Evolutionary conservation across 108 stramenopile genomes (phyloP).

Genomic region (Cylindrotheca fusiformis): DNA sequence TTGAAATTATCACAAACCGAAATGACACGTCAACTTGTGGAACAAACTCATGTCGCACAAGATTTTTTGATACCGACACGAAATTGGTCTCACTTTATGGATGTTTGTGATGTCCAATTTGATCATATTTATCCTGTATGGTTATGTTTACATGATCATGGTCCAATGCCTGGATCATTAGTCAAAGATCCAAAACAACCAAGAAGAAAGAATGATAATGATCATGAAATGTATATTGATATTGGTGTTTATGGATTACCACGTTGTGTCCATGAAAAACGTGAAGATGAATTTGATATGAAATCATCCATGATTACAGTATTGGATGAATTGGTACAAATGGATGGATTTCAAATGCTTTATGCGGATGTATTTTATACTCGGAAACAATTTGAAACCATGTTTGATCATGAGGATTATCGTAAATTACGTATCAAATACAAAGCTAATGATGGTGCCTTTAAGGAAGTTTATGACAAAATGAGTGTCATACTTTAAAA

Average conservation of each 20-base stretch:
- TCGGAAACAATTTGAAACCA: slow-evolving; percentile 46
- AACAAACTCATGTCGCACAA: slow-evolving; percentile 42
- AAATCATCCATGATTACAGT: slow-evolving; percentile 24
- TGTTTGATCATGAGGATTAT: slow-evolving; percentile 57
- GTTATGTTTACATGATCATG: slow-evolving; percentile 41
- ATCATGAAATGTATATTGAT: slow-evolving; percentile 51
- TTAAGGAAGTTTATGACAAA: slow-evolving; percentile 63
- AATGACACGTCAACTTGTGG: slow-evolving; percentile 28
- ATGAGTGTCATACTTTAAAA: slow-evolving; percentile 13
- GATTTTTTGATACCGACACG: slow-evolving; percentile 55
- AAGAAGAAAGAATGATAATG: slow-evolving; percentile 6
- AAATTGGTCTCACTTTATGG: slow-evolving; percentile 40
- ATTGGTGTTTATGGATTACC: slow-evolving; percentile 58
- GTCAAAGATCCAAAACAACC: slow-evolving; percentile 17
- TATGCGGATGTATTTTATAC: slow-evolving; percentile 52
- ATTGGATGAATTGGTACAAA: slow-evolving; percentile 26
- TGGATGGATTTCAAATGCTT: slow-evolving; percentile 46
- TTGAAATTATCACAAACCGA: slow-evolving; percentile 41
- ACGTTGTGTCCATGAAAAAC: slow-evolving; percentile 27
- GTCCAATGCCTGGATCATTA: slow-evolving; percentile 24
- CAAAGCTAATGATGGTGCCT: slow-evolving; percentile 35
- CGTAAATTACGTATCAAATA: slow-evolving; percentile 37
- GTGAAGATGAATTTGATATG: slow-evolving; percentile 42
- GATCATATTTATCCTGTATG: slow-evolving; percentile 48
- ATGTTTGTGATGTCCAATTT: slow-evolving; percentile 30